Evolutionary conservation across 2,329 filamentous ascomycete species (phyloP).

Genomic region (Byssothecium circinans): DNA sequence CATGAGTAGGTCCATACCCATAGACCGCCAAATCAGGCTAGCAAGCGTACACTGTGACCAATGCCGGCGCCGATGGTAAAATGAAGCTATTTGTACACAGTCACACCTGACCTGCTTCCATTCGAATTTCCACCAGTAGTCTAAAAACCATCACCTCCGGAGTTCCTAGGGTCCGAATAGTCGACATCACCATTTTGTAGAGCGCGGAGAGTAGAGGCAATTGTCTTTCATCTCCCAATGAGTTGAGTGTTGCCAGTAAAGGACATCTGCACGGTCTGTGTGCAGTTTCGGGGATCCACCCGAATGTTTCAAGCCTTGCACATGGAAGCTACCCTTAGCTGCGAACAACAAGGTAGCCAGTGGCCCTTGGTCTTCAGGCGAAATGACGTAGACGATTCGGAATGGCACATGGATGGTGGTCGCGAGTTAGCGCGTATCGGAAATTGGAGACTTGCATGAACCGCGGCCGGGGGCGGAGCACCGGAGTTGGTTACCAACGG

Average conservation of each 20-base stretch:
- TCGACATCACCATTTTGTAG: conserved; percentile 16
- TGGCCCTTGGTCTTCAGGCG: conserved; percentile 1
- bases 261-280: conserved; percentile 7
- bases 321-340: conserved; percentile 9
- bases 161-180: conserved; percentile 23
- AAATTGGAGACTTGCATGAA: conserved; percentile 10
- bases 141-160: conserved; percentile 27
- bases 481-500: conserved; percentile 1
- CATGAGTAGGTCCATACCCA: conserved; percentile 10
- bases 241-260: conserved; percentile 34
- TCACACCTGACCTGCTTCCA: conserved; percentile 4
- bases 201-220: conserved; percentile 43
- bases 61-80: conserved; percentile 38
- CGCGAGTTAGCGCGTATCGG: conserved; percentile 5
- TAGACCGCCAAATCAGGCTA: conserved; percentile 9
- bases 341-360: conserved; percentile 9
- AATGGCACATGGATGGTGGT: conserved; percentile 10
- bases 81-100: conserved; percentile 15
- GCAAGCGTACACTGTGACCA: conserved; percentile 8
- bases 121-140: conserved; percentile 7
- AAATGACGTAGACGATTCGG: conserved; percentile 1
- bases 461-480: conserved; percentile 2
- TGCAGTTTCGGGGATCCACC: conserved; percentile 6
- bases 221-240: conserved; percentile 54
- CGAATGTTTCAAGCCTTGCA: conserved; percentile 7